These are phyloP conservation scores for Leccinum solheimii DNA, from an alignment of 1,284 basidiomycete species.

Conservation along the genomic window DNA sequence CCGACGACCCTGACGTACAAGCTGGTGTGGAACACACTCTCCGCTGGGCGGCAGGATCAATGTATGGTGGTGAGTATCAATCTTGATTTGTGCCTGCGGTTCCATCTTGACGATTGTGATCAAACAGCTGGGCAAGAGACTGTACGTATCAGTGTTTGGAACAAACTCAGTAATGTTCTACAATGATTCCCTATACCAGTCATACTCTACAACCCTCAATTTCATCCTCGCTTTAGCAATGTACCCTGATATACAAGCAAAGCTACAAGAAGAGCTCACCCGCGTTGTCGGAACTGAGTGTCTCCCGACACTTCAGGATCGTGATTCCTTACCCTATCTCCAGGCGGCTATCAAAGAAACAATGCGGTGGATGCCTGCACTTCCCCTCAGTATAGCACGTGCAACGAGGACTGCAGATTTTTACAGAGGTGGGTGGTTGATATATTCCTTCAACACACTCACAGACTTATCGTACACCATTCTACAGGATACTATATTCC, in stretches of 20 bases:
- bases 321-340: conserved; percentile 34
- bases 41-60: conserved; percentile 28
- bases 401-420: conserved; percentile 12
- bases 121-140: conserved; percentile 26
- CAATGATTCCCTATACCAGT: conserved; percentile 11
- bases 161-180: not conserved
- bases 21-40: conserved; percentile 10
- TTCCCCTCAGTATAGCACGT: conserved; percentile 25
- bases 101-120: not conserved
- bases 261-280: conserved; percentile 23
- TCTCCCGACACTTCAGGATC: conserved; percentile 33
- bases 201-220: conserved; percentile 27
- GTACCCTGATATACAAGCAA: conserved; percentile 23
- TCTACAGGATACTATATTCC: conserved; percentile 32
- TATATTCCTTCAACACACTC: not conserved
- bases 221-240: conserved; percentile 31
- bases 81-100: too few species aligned
- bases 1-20: conserved; percentile 6
- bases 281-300: conserved; percentile 25
- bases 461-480: not conserved
- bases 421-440: conserved; percentile 8
- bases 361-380: conserved; percentile 29
- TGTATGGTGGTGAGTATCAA: conserved; percentile 28
- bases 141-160: conserved; percentile 6
- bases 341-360: conserved; percentile 34